Evolutionary conservation across 2,329 filamentous ascomycete species (phyloP).

Genomic region (Nemania sp.): DNA sequence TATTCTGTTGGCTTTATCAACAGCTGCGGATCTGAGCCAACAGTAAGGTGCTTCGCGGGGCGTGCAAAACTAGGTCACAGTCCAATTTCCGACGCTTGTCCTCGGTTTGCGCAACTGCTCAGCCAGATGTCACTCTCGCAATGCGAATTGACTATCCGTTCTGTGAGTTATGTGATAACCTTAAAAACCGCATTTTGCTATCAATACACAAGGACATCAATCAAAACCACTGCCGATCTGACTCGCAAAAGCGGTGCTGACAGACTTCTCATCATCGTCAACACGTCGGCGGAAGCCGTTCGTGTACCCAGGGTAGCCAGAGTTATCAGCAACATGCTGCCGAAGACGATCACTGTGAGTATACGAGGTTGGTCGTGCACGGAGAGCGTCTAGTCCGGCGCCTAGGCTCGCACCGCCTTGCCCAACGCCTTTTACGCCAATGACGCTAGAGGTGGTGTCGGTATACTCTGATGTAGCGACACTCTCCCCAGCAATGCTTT

Average conservation of each 20-base stretch:
- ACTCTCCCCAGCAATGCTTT: conserved; percentile 91
- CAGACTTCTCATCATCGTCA: conserved; percentile 95
- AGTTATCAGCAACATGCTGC: conserved; percentile 87
- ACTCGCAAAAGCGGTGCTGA: conserved; percentile 96
- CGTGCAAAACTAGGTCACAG: conserved; percentile 33
- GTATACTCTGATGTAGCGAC: conserved; percentile 92
- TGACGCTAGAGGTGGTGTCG: conserved; percentile 82
- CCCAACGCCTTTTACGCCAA: conserved; percentile 78
- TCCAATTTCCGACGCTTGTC: conserved; percentile 32
- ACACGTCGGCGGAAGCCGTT: conserved; percentile 78
- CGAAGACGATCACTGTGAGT: conserved; percentile 92
- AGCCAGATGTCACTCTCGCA: conserved; percentile 29
- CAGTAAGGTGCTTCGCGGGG: conserved; percentile 23
- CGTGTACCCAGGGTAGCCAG: conserved; percentile 73
- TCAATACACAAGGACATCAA: conserved; percentile 43
- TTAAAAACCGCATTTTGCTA: conserved; percentile 30
- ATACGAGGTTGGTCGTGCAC: conserved; percentile 70
- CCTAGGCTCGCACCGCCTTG: conserved; percentile 90
- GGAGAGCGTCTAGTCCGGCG: conserved; percentile 80
- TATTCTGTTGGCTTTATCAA: conserved; percentile 14
- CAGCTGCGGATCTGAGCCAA: conserved; percentile 21
- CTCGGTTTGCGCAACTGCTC: conserved; percentile 28
- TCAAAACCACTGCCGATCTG: conserved; percentile 76
- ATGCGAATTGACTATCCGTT: conserved; percentile 27
- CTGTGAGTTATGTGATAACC: conserved; percentile 26